These are phyloP conservation scores for Mimosa bimucronata DNA, from an alignment of 306 rosid species.

Conservation along the genomic window DNA sequence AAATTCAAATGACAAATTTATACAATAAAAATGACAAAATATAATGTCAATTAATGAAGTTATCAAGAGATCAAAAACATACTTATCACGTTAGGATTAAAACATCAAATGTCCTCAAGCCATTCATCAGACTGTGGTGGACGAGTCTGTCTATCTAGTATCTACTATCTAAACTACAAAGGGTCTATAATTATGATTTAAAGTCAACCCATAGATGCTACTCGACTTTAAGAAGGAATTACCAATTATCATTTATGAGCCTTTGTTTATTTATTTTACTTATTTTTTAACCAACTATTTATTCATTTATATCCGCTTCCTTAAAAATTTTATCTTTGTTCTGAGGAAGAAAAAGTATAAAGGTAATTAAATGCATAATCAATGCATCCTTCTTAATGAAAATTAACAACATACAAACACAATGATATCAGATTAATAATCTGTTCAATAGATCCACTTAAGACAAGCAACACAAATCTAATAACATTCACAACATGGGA, in stretches of 20 bases:
- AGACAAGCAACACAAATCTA: slow-evolving; percentile 31
- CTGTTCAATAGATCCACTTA: slow-evolving; percentile 8
- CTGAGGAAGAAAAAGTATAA: neutral
- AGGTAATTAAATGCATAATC: slow-evolving; percentile 9
- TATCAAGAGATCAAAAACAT: slow-evolving; percentile 11
- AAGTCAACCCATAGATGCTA: slow-evolving; percentile 18
- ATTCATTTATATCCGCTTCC: neutral
- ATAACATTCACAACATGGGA: slow-evolving; percentile 8
- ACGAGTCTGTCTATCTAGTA: slow-evolving; percentile 23
- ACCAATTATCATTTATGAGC: neutral
- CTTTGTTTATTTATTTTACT: neutral
- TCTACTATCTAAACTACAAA: neutral
- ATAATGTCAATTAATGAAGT: slow-evolving; percentile 3
- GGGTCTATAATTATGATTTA: slow-evolving; percentile 3
- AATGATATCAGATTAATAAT: slow-evolving; percentile 30
- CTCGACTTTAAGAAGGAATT: slow-evolving; percentile 2
- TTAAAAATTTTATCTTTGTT: neutral
- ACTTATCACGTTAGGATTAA: neutral
- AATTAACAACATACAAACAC: slow-evolving; percentile 15
- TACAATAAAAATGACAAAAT: neutral
- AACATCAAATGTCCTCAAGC: slow-evolving; percentile 24
- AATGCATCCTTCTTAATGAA: slow-evolving; percentile 7
- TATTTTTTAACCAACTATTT: neutral
- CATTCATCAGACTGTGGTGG: slow-evolving; percentile 23
- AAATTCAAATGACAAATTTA: neutral